Conservation (phyloP, 208 protist genomes). For the Porcisia hertigi region DNA sequence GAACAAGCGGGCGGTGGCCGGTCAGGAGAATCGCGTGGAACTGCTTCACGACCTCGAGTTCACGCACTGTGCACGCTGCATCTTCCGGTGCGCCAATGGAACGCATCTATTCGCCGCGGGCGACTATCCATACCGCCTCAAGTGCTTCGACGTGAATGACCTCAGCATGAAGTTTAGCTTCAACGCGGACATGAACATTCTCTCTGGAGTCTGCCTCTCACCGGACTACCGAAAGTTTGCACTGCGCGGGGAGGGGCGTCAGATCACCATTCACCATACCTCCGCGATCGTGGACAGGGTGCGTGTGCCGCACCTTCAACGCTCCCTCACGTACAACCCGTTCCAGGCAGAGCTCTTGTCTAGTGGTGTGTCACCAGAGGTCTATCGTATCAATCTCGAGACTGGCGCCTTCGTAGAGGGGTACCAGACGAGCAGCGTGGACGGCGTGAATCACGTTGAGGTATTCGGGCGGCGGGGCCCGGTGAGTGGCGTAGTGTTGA, state of each 20-base stretch:
- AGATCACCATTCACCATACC: constrained; percentile 86
- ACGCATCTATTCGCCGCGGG: constrained; percentile 87
- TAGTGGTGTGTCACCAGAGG: constrained; percentile 67
- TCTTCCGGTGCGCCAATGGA: constrained; percentile 81
- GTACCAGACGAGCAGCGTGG: constrained; percentile 64
- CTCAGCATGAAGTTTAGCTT: constrained; percentile 93
- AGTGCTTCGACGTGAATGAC: constrained; percentile 91
- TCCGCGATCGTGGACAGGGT: constrained; percentile 78
- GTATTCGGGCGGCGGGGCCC: constrained; percentile 58
- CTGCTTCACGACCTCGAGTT: constrained; percentile 91
- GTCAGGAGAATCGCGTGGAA: constrained; percentile 75
- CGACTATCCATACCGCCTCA: constrained; percentile 88
- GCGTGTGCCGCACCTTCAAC: constrained; percentile 83
- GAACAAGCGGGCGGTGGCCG: constrained; percentile 52
- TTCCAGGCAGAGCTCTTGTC: constrained; percentile 78
- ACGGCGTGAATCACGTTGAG: constrained; percentile 72
- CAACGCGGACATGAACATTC: constrained; percentile 87
- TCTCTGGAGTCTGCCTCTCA: constrained; percentile 80
- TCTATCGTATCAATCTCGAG: constrained; percentile 86
- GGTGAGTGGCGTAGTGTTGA: constrained; percentile 62
- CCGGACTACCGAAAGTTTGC: constrained; percentile 91
- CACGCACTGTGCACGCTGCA: constrained; percentile 74
- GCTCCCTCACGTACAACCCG: constrained; percentile 75
- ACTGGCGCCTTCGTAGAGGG: constrained; percentile 81
- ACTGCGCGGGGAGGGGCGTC: constrained; percentile 72